phyloP scores from a whole-genome alignment of 2,329 filamentous ascomycete genomes.

The Lasiodiplodia hormozganensis region DNA sequence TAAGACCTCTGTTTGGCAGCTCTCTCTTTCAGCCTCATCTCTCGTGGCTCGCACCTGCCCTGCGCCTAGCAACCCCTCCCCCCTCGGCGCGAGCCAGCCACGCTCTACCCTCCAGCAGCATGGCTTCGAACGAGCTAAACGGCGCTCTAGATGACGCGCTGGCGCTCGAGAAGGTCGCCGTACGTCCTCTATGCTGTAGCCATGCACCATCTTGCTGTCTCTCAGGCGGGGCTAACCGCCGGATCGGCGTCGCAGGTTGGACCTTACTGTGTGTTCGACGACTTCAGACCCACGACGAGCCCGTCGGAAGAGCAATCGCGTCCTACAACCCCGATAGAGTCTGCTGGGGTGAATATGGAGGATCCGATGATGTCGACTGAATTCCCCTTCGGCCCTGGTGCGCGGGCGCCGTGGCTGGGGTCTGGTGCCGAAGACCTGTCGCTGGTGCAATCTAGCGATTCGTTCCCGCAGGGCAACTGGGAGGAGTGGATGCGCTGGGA shows the following conservation, averaged over 20 bases:
- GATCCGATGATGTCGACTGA: conserved; percentile 44
- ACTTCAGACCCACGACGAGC: conserved; percentile 39
- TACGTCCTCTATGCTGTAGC: conserved; percentile 37
- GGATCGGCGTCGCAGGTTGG: conserved; percentile 40
- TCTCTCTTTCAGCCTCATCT: conserved; percentile 27
- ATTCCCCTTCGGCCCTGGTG: conserved; percentile 40
- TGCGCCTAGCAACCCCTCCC: conserved; percentile 26
- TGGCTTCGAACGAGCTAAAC: conserved; percentile 38
- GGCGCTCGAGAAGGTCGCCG: conserved; percentile 47
- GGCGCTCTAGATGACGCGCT: conserved; percentile 43
- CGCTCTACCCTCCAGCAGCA: conserved; percentile 20
- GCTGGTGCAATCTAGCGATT: conserved; percentile 39
- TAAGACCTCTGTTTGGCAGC: conserved; percentile 32
- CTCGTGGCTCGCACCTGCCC: conserved; percentile 17
- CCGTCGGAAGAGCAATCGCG: conserved; percentile 26
- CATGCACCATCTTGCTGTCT: conserved; percentile 6
- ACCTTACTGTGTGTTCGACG: conserved; percentile 48
- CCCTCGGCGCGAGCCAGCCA: conserved; percentile 19
- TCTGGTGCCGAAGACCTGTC: conserved; percentile 42
- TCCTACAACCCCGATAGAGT: conserved; percentile 20
- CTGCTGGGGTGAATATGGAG: conserved; percentile 40
- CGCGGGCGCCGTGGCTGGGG: conserved; percentile 44
- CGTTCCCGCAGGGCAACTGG: conserved; percentile 49
- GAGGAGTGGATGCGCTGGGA: conserved; percentile 58
- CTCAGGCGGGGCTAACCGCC: conserved; percentile 38